These are phyloP conservation scores for Teunomyces pallodes DNA, from an alignment of 805 yeast species.

Conservation along the genomic window DNA sequence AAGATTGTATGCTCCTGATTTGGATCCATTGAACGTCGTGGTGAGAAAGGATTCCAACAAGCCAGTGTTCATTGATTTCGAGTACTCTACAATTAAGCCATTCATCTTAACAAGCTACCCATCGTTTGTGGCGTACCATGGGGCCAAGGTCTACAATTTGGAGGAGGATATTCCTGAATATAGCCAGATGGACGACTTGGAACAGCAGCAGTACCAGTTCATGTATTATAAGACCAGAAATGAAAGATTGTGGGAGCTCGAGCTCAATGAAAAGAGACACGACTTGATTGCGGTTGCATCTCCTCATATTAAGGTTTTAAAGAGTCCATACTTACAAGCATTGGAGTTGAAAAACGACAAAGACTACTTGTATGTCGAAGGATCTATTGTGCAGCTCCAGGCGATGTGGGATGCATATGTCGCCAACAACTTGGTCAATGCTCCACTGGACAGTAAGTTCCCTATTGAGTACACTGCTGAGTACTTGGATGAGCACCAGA, in stretches of 20 bases:
- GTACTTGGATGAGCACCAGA: constrained; percentile 56
- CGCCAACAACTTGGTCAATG: constrained; percentile 53
- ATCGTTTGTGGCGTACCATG: constrained; percentile 78
- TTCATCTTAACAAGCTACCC: constrained; percentile 78
- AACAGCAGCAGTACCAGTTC: constrained; percentile 77
- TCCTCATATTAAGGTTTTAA: constrained; percentile 76
- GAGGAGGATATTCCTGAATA: constrained; percentile 73
- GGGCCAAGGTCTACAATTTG: constrained; percentile 79
- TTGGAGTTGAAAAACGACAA: constrained; percentile 55
- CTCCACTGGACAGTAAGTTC: constrained; percentile 39
- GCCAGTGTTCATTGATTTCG: constrained; percentile 74
- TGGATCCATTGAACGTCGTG: constrained; percentile 87
- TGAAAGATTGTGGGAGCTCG: constrained; percentile 83
- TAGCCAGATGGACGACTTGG: constrained; percentile 63
- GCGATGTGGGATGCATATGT: constrained; percentile 68
- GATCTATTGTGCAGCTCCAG: constrained; percentile 60
- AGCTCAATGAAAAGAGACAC: constrained; percentile 61
- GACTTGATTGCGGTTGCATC: constrained; percentile 76
- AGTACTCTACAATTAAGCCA: constrained; percentile 78
- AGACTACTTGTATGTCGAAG: constrained; percentile 65
- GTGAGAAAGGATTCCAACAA: constrained; percentile 29
- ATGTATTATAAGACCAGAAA: constrained; percentile 89
- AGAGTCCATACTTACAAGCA: constrained; percentile 60
- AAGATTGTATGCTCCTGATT: constrained; percentile 73
- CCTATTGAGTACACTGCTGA: constrained; percentile 63